Conservation (phyloP, 2,329 filamentous ascomycete genomes). For the Gliomastix tumulicola region DNA sequence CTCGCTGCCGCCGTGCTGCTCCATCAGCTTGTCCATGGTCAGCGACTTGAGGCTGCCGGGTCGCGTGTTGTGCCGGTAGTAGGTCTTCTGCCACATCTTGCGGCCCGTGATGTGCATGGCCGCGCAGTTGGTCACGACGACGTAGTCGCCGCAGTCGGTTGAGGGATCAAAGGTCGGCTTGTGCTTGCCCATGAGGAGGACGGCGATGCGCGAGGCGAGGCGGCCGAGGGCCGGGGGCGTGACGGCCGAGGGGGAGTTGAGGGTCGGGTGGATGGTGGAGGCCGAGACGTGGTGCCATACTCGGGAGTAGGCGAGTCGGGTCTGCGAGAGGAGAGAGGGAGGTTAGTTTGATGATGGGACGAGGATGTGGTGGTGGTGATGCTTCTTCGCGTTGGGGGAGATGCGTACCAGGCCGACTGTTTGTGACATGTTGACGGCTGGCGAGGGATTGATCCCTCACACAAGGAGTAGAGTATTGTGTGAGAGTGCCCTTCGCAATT, state of each 20-base stretch:
- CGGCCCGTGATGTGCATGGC: constrained; percentile 83
- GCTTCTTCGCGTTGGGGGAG: no score
- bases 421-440: constrained; percentile 61
- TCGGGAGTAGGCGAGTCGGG: constrained; percentile 90
- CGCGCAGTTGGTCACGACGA: constrained; percentile 85
- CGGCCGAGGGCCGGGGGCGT: constrained; percentile 80
- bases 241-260: constrained; percentile 40
- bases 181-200: constrained; percentile 94
- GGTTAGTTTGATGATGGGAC: constrained; percentile 1
- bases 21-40: constrained; percentile 92
- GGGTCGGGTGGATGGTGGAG: constrained; percentile 55
- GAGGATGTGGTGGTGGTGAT: constrained; percentile 3
- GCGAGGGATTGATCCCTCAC: constrained; percentile 11
- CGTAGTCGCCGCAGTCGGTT: constrained; percentile 98
- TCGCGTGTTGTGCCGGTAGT: constrained; percentile 89
- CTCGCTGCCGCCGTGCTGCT: constrained; percentile 89
- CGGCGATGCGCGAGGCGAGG: constrained; percentile 79
- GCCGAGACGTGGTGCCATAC: constrained; percentile 86
- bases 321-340: no score
- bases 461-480: neutral
- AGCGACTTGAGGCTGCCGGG: constrained; percentile 82
- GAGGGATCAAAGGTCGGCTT: constrained; percentile 97
- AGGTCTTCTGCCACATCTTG: constrained; percentile 90
- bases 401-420: constrained; percentile 62
- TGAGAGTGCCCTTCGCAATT: no score